These are phyloP conservation scores for Ogataea sp. DNA, from an alignment of 805 yeast species.

Conservation along the genomic window DNA sequence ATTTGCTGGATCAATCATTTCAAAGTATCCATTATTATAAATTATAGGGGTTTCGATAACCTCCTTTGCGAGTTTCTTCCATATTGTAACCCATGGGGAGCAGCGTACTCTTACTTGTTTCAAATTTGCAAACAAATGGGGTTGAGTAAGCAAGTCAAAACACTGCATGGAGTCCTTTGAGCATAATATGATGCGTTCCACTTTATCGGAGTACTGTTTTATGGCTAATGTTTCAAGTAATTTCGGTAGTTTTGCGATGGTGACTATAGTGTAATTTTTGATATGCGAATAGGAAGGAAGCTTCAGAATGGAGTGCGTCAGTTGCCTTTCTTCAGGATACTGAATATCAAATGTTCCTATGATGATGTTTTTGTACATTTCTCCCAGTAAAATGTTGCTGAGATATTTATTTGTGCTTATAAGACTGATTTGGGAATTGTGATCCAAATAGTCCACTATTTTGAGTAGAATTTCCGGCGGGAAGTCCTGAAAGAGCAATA, in stretches of 20 bases:
- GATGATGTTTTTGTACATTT: constrained; percentile 1
- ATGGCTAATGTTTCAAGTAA: neutral
- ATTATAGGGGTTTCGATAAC: neutral
- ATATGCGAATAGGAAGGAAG: constrained; percentile 1
- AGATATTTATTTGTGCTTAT: neutral
- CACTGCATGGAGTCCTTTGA: neutral
- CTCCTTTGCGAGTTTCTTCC: neutral
- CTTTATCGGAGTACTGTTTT: neutral
- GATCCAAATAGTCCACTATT: neutral
- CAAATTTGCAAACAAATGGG: neutral
- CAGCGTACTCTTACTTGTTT: neutral
- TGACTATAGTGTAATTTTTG: neutral
- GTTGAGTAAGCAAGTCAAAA: neutral
- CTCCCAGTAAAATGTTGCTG: neutral
- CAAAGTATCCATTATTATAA: neutral
- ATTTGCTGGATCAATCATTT: neutral
- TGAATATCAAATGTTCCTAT: constrained; percentile 1
- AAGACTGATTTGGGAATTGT: neutral
- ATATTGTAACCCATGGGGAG: neutral
- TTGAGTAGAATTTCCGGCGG: neutral
- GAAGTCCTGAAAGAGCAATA: no score
- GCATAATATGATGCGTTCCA: neutral
- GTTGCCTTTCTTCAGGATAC: neutral
- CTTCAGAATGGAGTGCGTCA: neutral
- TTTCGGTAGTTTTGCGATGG: neutral